These are phyloP conservation scores for Cajanus cajan DNA, from an alignment of 306 rosid genomes.

Conservation along the genomic window DNA sequence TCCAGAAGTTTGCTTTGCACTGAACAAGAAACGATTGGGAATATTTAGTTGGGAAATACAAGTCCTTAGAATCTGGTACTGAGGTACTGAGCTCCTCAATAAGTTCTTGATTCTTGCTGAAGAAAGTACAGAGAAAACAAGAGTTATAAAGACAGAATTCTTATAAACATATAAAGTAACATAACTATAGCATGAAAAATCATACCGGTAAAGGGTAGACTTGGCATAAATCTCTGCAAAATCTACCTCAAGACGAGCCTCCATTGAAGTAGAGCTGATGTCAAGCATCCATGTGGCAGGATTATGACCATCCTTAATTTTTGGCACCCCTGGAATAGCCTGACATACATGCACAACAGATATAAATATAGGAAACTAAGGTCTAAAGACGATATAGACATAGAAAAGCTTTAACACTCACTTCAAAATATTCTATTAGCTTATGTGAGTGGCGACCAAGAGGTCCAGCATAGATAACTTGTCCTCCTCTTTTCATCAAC, in stretches of 20 bases:
- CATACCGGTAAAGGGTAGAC: conserved; percentile 61
- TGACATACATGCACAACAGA: conserved; percentile 12
- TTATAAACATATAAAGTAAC: neutral
- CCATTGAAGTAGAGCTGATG: conserved; percentile 46
- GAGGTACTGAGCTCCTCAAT: conserved; percentile 50
- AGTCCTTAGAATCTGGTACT: conserved; percentile 51
- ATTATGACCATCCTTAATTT: conserved; percentile 61
- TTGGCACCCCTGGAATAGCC: conserved; percentile 62
- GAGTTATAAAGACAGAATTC: neutral
- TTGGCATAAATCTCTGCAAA: conserved; percentile 57
- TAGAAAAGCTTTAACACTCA: conserved; percentile 7
- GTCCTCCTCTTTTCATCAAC: conserved; percentile 60
- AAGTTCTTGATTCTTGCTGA: conserved; percentile 59
- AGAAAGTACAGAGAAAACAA: neutral
- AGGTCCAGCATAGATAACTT: conserved; percentile 48
- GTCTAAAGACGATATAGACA: neutral
- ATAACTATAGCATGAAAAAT: neutral
- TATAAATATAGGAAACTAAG: neutral
- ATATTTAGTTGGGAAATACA: conserved; percentile 60
- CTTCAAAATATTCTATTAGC: conserved; percentile 38
- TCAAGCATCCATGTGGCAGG: conserved; percentile 93
- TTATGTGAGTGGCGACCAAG: conserved; percentile 50
- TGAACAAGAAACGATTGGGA: conserved; percentile 57
- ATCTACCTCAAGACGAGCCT: conserved; percentile 51
- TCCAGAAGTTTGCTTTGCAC: conserved; percentile 56